Evolutionary conservation across 164 flowering plant genomes (phyloP).

Genomic region (Sextonia rubra): DNA sequence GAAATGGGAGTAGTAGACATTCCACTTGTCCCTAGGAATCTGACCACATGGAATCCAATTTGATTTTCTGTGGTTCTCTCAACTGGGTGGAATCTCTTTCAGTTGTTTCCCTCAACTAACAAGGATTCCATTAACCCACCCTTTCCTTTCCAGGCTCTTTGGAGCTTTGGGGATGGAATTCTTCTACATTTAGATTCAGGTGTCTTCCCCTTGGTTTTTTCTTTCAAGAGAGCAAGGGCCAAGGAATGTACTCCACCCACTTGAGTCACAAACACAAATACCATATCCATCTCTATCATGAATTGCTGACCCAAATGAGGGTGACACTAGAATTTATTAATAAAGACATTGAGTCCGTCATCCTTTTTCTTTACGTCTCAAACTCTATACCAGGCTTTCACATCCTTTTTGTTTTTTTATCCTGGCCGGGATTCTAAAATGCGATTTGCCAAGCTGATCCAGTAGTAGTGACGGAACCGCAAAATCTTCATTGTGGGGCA

Average conservation of each 20-base stretch:
- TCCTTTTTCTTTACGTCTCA: too few species aligned
- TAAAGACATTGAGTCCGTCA: too few species aligned
- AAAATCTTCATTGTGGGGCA: too few species aligned
- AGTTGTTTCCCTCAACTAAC: not conserved
- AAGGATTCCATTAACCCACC: constrained; percentile 3
- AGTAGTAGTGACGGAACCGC: too few species aligned
- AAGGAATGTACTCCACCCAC: not conserved
- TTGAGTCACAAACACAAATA: not conserved
- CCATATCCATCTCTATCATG: not conserved
- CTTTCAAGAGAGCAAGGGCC: not conserved
- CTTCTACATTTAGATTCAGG: not conserved
- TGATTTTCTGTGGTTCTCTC: not conserved
- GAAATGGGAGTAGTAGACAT: constrained; percentile 11
- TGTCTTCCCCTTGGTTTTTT: not conserved
- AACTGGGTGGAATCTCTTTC: not conserved
- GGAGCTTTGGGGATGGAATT: not conserved
- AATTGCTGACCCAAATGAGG: too few species aligned
- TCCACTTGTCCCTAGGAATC: constrained; percentile 4
- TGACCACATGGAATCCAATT: constrained; percentile 9
- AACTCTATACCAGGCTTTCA: too few species aligned
- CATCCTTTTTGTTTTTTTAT: too few species aligned
- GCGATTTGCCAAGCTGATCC: too few species aligned
- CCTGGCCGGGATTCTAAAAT: too few species aligned
- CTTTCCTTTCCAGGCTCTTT: not conserved
- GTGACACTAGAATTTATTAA: too few species aligned